phyloP scores from a whole-genome alignment of 108 stramenopile genomes.

The Conticribra weissflogii region DNA sequence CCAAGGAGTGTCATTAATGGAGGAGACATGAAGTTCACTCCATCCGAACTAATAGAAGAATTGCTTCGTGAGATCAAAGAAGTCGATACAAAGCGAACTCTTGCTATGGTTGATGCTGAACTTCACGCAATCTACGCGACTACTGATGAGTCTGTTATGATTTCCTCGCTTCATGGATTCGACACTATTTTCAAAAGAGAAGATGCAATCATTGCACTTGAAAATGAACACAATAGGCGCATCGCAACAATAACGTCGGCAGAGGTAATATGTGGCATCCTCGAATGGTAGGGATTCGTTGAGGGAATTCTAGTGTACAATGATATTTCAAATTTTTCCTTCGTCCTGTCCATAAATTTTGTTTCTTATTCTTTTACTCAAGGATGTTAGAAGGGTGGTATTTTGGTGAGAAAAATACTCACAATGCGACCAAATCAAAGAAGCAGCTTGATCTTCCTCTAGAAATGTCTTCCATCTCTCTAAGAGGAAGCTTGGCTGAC shows the following conservation, averaged over 20 bases:
- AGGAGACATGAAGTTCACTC: constrained; percentile 15
- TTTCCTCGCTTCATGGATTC: constrained; percentile 39
- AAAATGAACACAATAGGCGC: constrained; percentile 31
- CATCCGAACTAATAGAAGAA: constrained; percentile 20
- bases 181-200: constrained; percentile 18
- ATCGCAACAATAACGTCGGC: constrained; percentile 15
- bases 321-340: too few relatives aligned
- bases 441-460: background rate
- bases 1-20: constrained; percentile 21
- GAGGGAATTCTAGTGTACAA: too few relatives aligned
- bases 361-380: background rate
- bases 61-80: constrained; percentile 24
- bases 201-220: constrained; percentile 34
- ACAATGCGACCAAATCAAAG: background rate
- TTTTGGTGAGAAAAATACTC: constrained; percentile 29
- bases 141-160: constrained; percentile 20
- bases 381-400: constrained; percentile 51
- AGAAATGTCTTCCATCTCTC: constrained; percentile 6
- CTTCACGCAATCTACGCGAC: constrained; percentile 23
- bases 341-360: too few relatives aligned
- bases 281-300: constrained; percentile 31
- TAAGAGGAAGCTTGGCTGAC: constrained; percentile 16
- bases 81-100: constrained; percentile 6
- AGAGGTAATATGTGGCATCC: constrained; percentile 26
- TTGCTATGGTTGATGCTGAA: constrained; percentile 25